Evolutionary conservation across 2,329 filamentous ascomycete genomes (phyloP).

Genomic region (Knufia petricola): DNA sequence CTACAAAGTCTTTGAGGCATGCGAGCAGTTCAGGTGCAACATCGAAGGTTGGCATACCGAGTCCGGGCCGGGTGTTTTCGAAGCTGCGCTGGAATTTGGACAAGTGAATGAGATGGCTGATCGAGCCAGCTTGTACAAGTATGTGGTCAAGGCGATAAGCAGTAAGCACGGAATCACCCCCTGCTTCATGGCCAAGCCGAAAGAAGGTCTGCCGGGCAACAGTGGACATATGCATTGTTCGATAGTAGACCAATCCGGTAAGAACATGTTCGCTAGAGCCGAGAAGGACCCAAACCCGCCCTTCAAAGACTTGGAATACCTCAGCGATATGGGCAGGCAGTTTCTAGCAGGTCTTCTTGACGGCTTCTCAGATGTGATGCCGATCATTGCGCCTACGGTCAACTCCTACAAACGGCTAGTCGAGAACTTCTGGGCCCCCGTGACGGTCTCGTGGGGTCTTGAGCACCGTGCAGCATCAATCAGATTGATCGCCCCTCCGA

Average conservation of each 20-base stretch:
- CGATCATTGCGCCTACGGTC: conserved; percentile 81
- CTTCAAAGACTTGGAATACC: conserved; percentile 64
- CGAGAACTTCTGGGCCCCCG: conserved; percentile 98
- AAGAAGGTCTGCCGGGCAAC: conserved; percentile 83
- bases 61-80: conserved; percentile 86
- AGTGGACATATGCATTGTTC: conserved; percentile 95
- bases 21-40: conserved; percentile 64
- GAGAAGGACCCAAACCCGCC: conserved; percentile 59
- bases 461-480: conserved; percentile 92
- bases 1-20: conserved; percentile 76
- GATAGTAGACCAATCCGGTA: conserved; percentile 66
- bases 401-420: conserved; percentile 98
- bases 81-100: conserved; percentile 83
- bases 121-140: conserved; percentile 86
- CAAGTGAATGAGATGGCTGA: conserved; percentile 87
- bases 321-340: conserved; percentile 82
- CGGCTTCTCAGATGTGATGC: conserved; percentile 91
- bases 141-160: conserved; percentile 80
- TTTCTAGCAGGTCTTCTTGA: conserved; percentile 86
- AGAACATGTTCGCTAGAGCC: conserved; percentile 73
- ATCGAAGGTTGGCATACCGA: conserved; percentile 96
- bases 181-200: conserved; percentile 97
- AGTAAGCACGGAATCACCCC: conserved; percentile 85
- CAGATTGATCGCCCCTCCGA: conserved; percentile 79
- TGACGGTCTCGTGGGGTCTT: conserved; percentile 93